Base-by-base conservation (phyloP, 169 alveolate species). In the Plasmodium reichenowi region DNA sequence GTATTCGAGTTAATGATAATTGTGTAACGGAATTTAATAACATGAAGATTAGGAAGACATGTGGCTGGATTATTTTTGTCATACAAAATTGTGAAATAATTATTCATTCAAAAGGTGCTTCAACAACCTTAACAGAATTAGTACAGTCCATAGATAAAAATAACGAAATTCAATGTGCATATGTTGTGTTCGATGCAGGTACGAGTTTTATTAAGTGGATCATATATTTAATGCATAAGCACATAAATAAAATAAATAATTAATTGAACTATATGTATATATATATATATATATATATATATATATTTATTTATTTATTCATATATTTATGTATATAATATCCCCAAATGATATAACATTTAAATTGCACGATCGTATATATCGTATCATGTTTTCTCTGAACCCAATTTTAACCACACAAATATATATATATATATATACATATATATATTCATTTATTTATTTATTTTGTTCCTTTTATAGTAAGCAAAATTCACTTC, bases 171-270 rank as follows among this genome's bases (percentile, higher is more conserved):
- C 95, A 92, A 75, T 94, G 96, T 72, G 95, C 96, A 52, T 94
- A 92, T 86, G 96, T 94, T n/a, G 93, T 92, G 15, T 94, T 78
- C 67, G 96, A 94, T 75, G 93, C 93, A 24, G 96, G 96, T 88
- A 74, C 12, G 83, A 62, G 26, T 13, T 24, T 22, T 56, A 22
- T 13, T 1, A 62, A 17, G 1, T 54, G 1, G 5, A n/a, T 54
- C 17, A 22, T 29, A 15, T 54, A 20, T 20, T 47, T 43, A 45
- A n/a, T 32, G 54, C 22, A 59, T 59, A 15, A 15, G 68, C 68
- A 17, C 26, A 20, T 3, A 20, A 26, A 26, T n/a, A 59, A 15
- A 52, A 52, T 24, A 24, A 24, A 24, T 24, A 24, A 24, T 24
- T 24, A 24, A 24, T 24, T 24, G 1, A 15, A 1, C 0, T 3